phyloP scores from a whole-genome alignment of 179 eudicot species.

The Beta corolliflora region DNA sequence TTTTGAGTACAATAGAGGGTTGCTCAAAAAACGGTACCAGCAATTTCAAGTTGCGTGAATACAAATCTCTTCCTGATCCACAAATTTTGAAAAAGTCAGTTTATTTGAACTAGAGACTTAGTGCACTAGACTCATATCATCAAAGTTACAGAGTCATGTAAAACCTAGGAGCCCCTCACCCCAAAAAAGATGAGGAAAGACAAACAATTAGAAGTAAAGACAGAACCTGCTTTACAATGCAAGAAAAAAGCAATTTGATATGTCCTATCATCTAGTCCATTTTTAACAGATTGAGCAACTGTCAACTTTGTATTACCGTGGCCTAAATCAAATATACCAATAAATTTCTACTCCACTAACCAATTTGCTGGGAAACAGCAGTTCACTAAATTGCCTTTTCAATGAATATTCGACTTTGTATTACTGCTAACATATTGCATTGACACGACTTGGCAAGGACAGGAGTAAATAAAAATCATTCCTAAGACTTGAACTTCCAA shows the following conservation, averaged over 20 bases:
- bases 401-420: too few relatives aligned
- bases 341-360: background rate
- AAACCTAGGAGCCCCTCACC: background rate
- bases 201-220: too few relatives aligned
- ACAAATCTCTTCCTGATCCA: slow-evolving; percentile 70
- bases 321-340: background rate
- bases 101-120: background rate
- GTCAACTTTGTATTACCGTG: background rate
- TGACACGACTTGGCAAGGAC: background rate
- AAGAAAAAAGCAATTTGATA: background rate
- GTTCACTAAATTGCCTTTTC: background rate
- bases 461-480: too few relatives aligned
- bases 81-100: slow-evolving; percentile 2
- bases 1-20: slow-evolving; percentile 65
- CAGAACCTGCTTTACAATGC: background rate
- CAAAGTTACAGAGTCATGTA: background rate
- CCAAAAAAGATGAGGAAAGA: background rate
- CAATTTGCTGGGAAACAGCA: background rate
- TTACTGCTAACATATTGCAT: too few relatives aligned
- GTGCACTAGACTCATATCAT: background rate
- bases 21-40: slow-evolving; percentile 85
- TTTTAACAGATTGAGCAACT: background rate
- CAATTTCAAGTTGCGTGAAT: slow-evolving; percentile 79
- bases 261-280: background rate
- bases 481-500: background rate